Conservation (phyloP, 176 grass and related monocot genomes). For the Saccharum spontaneum region DNA sequence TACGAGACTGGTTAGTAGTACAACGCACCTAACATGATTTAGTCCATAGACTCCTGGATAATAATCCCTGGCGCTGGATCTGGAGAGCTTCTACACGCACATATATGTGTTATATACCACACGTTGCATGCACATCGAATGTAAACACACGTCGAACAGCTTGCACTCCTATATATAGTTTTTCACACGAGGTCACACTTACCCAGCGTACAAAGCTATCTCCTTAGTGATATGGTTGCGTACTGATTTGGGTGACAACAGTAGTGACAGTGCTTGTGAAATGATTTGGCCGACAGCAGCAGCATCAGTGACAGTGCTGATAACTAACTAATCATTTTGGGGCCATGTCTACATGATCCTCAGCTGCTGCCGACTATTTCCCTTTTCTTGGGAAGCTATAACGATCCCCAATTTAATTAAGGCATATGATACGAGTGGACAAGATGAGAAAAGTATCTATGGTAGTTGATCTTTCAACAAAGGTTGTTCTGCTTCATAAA, state of each 20-base stretch:
- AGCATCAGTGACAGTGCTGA: conserved; percentile 16
- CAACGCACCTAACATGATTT: conserved; percentile 35
- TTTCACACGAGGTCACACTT: not conserved
- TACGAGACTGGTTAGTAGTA: conserved; percentile 24
- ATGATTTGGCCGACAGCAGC: conserved; percentile 25
- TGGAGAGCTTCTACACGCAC: conserved; percentile 31
- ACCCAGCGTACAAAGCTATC: not conserved
- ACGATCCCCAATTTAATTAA: conserved; percentile 28
- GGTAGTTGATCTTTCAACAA: conserved; percentile 43
- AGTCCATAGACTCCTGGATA: conserved; percentile 26
- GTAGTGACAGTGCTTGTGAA: conserved; percentile 5
- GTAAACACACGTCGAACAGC: not conserved
- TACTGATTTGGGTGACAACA: conserved; percentile 24
- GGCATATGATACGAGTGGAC: conserved; percentile 20
- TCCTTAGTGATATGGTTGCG: not conserved
- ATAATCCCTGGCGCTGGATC: conserved; percentile 24
- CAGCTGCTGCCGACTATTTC: conserved; percentile 39
- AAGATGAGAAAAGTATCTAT: conserved; percentile 41
- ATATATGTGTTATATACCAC: not conserved
- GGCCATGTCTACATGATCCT: not conserved
- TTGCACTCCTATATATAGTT: conserved; percentile 3
- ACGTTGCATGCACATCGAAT: not conserved
- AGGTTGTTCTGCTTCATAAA: conserved; percentile 45
- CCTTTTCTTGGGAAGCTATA: conserved; percentile 30
- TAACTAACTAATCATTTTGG: conserved; percentile 46